These are phyloP conservation scores for Meredithiella fracta DNA, from an alignment of 2,329 filamentous ascomycete genomes.

Conservation along the genomic window DNA sequence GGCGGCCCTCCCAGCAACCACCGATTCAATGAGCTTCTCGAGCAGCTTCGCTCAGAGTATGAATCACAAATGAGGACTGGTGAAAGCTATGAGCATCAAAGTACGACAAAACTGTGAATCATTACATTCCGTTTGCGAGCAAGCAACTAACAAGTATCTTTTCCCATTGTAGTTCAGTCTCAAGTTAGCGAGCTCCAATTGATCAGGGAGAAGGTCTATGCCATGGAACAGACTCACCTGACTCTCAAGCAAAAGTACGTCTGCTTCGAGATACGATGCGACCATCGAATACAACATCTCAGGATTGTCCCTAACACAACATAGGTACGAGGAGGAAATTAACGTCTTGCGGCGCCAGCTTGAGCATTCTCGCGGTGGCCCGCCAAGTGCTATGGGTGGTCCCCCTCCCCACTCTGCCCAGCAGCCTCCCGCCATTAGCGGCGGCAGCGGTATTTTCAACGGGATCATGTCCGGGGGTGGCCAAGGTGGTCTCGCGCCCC, in stretches of 20 bases:
- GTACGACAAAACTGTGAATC: not conserved
- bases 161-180: conserved; percentile 48
- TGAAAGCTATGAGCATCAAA: conserved; percentile 81
- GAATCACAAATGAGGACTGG: conserved; percentile 67
- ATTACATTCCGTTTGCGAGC: no score
- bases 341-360: conserved; percentile 73
- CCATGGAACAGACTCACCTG: conserved; percentile 79
- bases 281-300: not conserved
- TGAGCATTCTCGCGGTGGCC: conserved; percentile 49
- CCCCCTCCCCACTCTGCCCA: conserved; percentile 63
- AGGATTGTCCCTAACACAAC: not conserved
- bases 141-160: conserved; percentile 2
- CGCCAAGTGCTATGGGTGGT: conserved; percentile 43
- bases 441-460: conserved; percentile 84
- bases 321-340: conserved; percentile 87
- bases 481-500: conserved; percentile 71
- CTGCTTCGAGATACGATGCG: not conserved
- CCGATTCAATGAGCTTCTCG: conserved; percentile 79
- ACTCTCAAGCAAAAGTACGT: conserved; percentile 73
- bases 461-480: conserved; percentile 86
- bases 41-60: conserved; percentile 80
- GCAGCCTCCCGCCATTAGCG: conserved; percentile 74
- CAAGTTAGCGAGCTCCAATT: conserved; percentile 94
- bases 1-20: conserved; percentile 14
- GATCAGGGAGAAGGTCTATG: conserved; percentile 81